phyloP scores from a whole-genome alignment of 2,329 filamentous ascomycete species.

The Talaromyces sp. region DNA sequence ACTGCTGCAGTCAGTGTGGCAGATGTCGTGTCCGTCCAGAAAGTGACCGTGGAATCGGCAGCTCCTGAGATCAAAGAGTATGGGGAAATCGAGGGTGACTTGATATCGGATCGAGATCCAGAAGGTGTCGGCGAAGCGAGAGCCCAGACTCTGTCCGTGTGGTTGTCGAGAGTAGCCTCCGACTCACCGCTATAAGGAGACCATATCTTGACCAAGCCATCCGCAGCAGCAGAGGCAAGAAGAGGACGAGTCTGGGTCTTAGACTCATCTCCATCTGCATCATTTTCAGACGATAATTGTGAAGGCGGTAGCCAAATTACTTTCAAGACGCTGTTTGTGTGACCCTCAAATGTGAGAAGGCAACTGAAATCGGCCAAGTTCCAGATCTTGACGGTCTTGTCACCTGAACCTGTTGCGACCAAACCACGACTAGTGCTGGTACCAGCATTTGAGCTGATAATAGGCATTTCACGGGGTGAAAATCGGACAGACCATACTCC shows the following conservation, averaged over 20 bases:
- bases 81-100: conserved; percentile 45
- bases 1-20: conserved; percentile 72
- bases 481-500: conserved; percentile 97
- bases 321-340: conserved; percentile 93
- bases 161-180: conserved; percentile 90
- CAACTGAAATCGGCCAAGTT: conserved; percentile 88
- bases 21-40: conserved; percentile 89
- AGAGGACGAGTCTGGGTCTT: conserved; percentile 33
- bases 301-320: conserved; percentile 74
- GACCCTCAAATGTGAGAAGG: conserved; percentile 88
- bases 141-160: conserved; percentile 93
- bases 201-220: conserved; percentile 96
- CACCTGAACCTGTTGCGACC: conserved; percentile 84
- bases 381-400: conserved; percentile 96
- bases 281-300: conserved; percentile 33
- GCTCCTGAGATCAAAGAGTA: conserved; percentile 77
- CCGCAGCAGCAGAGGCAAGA: conserved; percentile 81
- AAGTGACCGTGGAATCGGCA: conserved; percentile 87
- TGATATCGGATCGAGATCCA: conserved; percentile 31
- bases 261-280: conserved; percentile 33
- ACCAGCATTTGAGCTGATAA: conserved; percentile 67
- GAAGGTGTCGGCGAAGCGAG: conserved; percentile 61
- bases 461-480: conserved; percentile 71
- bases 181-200: conserved; percentile 79
- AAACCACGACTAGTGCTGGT: conserved; percentile 72